Conservation (phyloP, 352 stramenopile species). For the Pythium diclinum region DNA sequence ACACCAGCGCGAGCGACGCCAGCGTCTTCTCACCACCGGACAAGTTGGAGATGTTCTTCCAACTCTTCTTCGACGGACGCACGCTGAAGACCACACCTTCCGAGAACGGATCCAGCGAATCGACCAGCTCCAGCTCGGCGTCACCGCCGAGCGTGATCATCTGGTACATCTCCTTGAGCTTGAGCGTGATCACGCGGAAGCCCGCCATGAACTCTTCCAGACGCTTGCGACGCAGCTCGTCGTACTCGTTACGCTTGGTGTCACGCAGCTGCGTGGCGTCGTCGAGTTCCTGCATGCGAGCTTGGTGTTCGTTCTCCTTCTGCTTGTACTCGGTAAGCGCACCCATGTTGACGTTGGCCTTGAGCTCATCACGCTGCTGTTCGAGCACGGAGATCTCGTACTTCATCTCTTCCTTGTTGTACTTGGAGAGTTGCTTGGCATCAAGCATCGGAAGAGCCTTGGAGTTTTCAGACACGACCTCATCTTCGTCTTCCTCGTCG, state of each 20-base stretch:
- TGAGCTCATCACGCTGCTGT: conserved; percentile 90
- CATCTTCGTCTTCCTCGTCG: conserved; percentile 23
- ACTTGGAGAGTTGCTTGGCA: conserved; percentile 74
- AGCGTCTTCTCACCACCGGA: conserved; percentile 99
- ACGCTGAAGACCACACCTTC: conserved; percentile 99
- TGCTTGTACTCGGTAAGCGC: conserved; percentile 89
- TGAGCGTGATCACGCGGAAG: conserved; percentile 98
- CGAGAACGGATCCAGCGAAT: conserved; percentile 99
- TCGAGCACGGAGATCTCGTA: conserved; percentile 92
- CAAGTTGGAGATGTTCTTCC: conserved; percentile 99
- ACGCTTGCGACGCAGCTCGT: conserved; percentile 95
- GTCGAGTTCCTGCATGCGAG: conserved; percentile 93
- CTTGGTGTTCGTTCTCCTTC: conserved; percentile 95
- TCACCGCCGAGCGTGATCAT: conserved; percentile 97
- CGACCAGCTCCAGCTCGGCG: conserved; percentile 98
- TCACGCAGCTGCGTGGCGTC: conserved; percentile 92
- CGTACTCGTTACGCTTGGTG: conserved; percentile 91
- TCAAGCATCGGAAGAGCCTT: conserved; percentile 76
- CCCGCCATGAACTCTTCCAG: conserved; percentile 99
- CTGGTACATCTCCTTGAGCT: conserved; percentile 99
- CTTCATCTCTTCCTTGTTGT: conserved; percentile 92
- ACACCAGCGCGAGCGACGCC: conserved; percentile 98
- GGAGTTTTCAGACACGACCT: conserved; percentile 19
- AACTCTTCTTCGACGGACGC: conserved; percentile 98
- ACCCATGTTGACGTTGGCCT: conserved; percentile 94